Evolutionary conservation across 768 basidiomycete genomes (phyloP).

Genomic region (Cubamyces lactineus): DNA sequence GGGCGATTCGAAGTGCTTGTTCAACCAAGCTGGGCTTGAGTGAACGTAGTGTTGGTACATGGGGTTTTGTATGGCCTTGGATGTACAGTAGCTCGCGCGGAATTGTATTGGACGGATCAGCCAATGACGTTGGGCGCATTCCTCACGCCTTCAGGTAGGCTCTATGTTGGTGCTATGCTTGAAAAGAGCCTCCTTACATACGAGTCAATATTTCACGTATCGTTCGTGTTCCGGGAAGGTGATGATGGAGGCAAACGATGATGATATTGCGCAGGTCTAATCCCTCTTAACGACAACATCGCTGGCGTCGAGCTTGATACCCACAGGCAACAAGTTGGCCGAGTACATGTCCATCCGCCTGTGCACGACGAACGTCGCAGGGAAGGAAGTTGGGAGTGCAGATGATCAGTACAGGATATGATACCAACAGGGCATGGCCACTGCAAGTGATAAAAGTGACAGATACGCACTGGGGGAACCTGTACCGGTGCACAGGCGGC

Average conservation of each 20-base stretch:
- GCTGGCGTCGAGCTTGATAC: conserved; percentile 44
- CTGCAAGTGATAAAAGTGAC: background rate
- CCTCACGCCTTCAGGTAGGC: background rate
- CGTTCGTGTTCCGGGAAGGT: no score
- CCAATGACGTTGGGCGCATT: conserved; percentile 11
- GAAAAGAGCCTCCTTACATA: no score
- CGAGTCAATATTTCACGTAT: no score
- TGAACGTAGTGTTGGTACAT: background rate
- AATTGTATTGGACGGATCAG: background rate
- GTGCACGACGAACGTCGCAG: background rate
- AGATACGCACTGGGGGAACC: conserved; percentile 73
- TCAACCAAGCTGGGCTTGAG: conserved; percentile 1
- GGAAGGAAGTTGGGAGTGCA: background rate
- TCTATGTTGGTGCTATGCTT: no score
- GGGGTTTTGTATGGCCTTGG: background rate
- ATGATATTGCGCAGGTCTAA: conserved; percentile 22
- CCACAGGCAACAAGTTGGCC: conserved; percentile 63
- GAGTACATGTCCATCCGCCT: conserved; percentile 65
- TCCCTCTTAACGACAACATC: conserved; percentile 40
- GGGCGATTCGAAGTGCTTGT: background rate
- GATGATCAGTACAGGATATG: no score
- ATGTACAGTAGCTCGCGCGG: background rate
- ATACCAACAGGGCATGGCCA: background rate
- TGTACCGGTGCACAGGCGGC: conserved; percentile 58
- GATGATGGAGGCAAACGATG: background rate